Percentiles rank a stretch among this genome's conserved stretches.
These are phyloP conservation scores for Pseudodiploospora longispora DNA, from an alignment of 2,329 filamentous ascomycete genomes.

Conservation along the genomic window DNA sequence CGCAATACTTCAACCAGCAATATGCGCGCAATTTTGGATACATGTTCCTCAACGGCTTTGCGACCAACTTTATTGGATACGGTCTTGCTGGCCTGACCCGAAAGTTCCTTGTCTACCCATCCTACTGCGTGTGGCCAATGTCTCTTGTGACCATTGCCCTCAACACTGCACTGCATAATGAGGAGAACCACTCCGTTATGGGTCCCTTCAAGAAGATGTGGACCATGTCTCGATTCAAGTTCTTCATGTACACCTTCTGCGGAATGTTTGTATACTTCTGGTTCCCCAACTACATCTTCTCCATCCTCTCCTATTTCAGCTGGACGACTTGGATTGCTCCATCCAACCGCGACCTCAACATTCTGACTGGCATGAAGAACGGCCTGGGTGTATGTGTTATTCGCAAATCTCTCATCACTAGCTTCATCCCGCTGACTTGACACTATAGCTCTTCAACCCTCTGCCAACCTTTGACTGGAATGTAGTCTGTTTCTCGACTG, in stretches of 20 bases:
- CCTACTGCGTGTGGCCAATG: constrained; percentile 25
- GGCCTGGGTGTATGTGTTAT: constrained; percentile 23
- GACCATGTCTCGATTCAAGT: constrained; percentile 34
- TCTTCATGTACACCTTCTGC: constrained; percentile 33
- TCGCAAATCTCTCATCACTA: no score
- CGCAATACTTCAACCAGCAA: constrained; percentile 1
- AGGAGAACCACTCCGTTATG: constrained; percentile 23
- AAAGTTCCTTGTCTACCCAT: constrained; percentile 27
- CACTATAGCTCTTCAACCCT: constrained; percentile 31
- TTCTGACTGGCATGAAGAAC: constrained; percentile 32
- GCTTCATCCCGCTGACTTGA: no score
- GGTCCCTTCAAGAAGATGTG: constrained; percentile 30
- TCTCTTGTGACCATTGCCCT: constrained; percentile 26
- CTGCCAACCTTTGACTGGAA: constrained; percentile 45
- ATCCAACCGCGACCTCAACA: constrained; percentile 30
- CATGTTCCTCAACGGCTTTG: constrained; percentile 1
- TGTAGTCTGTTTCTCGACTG: constrained; percentile 11
- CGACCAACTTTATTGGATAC: constrained; percentile 23
- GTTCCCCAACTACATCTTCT: constrained; percentile 39
- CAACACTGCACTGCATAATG: constrained; percentile 31
- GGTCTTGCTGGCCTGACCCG: constrained; percentile 25
- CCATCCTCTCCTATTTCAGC: constrained; percentile 34
- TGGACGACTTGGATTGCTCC: constrained; percentile 46
- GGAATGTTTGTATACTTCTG: constrained; percentile 35
- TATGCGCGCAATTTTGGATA: constrained; percentile 14